phyloP scores from a whole-genome alignment of 176 grass and related monocot species.

The Oropetium thomaeum region DNA sequence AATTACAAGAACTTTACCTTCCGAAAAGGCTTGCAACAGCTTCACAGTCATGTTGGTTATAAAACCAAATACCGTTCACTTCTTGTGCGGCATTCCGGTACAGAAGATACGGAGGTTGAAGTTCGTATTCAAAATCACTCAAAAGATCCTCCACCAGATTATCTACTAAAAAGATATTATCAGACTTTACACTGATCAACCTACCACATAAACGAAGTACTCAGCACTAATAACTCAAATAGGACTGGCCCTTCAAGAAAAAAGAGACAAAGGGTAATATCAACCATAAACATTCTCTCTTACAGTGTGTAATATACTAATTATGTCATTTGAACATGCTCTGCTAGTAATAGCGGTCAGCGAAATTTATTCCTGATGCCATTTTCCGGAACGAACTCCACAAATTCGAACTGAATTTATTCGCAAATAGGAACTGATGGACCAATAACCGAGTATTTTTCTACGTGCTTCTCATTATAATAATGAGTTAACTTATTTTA shows the following conservation, averaged over 20 bases:
- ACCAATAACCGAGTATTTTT: background rate
- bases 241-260: too few species aligned
- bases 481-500: background rate
- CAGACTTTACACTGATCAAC: conserved; percentile 5
- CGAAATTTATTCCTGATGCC: too few species aligned
- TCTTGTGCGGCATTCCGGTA: conserved; percentile 87
- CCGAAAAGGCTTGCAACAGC: conserved; percentile 75
- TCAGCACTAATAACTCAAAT: too few species aligned
- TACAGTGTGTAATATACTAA: too few species aligned
- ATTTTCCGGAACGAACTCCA: too few species aligned
- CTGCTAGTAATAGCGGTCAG: too few species aligned
- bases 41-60: conserved; percentile 79
- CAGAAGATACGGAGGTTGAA: conserved; percentile 86
- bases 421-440: background rate
- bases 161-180: conserved; percentile 46
- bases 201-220: background rate
- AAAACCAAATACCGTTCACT: conserved; percentile 97
- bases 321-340: too few species aligned
- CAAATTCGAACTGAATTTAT: too few species aligned
- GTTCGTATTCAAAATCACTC: conserved; percentile 92
- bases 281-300: too few species aligned
- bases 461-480: background rate
- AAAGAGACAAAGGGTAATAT: too few species aligned
- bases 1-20: conserved; percentile 33
- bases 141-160: conserved; percentile 95